Evolutionary conservation across 1,284 basidiomycete genomes (phyloP).

Genomic region (Trichosporon faecale): DNA sequence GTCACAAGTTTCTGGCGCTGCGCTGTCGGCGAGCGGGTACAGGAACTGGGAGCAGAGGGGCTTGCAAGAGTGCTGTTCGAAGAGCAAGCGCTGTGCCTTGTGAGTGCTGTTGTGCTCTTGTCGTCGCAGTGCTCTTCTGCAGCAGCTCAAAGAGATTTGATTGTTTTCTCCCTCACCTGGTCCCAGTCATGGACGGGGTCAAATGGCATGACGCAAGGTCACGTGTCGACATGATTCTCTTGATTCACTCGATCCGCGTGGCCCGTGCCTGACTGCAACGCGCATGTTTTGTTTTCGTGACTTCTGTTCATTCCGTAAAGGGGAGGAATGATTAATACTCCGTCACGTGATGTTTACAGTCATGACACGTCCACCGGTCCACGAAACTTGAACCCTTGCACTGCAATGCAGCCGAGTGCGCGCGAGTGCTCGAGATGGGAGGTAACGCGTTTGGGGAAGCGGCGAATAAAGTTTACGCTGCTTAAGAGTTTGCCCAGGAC

Average conservation of each 20-base stretch:
- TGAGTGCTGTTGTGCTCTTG: neutral
- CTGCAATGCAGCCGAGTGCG: neutral
- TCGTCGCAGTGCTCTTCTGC: neutral
- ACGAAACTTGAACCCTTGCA: neutral
- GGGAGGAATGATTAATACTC: neutral
- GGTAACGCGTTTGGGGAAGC: neutral
- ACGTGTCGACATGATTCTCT: constrained; percentile 1
- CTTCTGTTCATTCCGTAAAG: neutral
- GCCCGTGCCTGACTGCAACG: neutral
- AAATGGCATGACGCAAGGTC: constrained; percentile 8
- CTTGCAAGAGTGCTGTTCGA: neutral
- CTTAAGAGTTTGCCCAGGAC: neutral
- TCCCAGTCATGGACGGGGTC: neutral
- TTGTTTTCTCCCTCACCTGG: neutral
- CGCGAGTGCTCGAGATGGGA: neutral
- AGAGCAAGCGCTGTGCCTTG: neutral
- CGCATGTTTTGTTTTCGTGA: neutral
- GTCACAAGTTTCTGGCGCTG: neutral
- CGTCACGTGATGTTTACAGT: neutral
- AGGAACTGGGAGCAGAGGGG: neutral
- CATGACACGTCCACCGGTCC: neutral
- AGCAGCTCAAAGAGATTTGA: neutral
- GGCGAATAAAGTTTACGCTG: neutral
- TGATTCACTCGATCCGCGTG: neutral
- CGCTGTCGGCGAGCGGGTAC: neutral